Percentiles rank a stretch among this genome's conserved stretches.
Conservation (phyloP, 2,329 filamentous ascomycete genomes). For the Rhexocercosporidium sp. region DNA sequence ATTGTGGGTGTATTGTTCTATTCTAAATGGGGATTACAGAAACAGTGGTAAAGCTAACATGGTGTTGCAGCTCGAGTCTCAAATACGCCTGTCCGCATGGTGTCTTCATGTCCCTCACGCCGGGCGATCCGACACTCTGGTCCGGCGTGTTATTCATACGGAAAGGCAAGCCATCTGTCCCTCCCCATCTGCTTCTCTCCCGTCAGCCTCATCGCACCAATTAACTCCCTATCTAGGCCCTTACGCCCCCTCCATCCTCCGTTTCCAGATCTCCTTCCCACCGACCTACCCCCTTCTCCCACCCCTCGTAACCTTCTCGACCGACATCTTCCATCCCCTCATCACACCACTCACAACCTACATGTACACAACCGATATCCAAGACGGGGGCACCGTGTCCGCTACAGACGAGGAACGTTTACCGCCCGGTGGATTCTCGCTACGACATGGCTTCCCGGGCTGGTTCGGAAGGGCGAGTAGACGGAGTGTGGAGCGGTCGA, state of each 20-base stretch:
- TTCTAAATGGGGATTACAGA: not conserved
- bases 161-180: constrained; percentile 63
- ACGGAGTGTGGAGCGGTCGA: constrained; percentile 45
- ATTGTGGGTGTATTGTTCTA: constrained; percentile 34
- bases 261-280: constrained; percentile 90
- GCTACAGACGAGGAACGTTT: constrained; percentile 83
- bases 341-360: constrained; percentile 94
- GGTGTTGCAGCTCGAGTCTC: constrained; percentile 68
- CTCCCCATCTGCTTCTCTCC: not conserved
- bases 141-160: constrained; percentile 90
- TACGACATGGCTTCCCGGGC: constrained; percentile 86
- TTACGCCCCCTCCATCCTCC: constrained; percentile 84
- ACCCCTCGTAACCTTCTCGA: constrained; percentile 85
- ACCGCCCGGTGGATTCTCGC: constrained; percentile 86
- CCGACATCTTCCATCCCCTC: constrained; percentile 93
- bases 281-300: constrained; percentile 78
- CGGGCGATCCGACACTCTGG: constrained; percentile 83
- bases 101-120: constrained; percentile 83
- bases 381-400: constrained; percentile 78
- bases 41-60: constrained; percentile 25
- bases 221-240: constrained; percentile 64
- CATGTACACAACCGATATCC: constrained; percentile 82
- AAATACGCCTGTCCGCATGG: constrained; percentile 84
- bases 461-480: constrained; percentile 76
- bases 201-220: not conserved